Base-by-base conservation (phyloP, 371 early-diverging fungal species). In the Rhizopus stolonifer region DNA sequence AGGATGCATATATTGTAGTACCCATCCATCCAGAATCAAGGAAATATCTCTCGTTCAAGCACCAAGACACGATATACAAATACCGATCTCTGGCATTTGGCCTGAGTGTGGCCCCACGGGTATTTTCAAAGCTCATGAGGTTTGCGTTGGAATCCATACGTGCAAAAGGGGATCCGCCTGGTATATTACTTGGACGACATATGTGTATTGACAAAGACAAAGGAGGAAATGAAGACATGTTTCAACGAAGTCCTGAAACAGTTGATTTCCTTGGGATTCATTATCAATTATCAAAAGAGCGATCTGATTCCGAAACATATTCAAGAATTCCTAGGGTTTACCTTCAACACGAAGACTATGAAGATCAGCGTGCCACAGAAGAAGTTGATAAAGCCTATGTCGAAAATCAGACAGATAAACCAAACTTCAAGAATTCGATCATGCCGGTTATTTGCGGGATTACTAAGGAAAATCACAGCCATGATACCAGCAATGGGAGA, bases 391-490 rank as follows among this genome's bases (percentile, higher is more conserved):
- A 56, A 56, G 25, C 33, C 49, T 18, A 2, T 32, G 14, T 25
- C 42, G 9, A 14, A 36, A 17, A 44, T 56, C 36, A 49, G 44
- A 21, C 49, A 56, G 17, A 25, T 22, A 10, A 4, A 14, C 0
- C 7, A 19, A 18, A 9, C 31, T 1, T 13, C 36, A 2, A 6
- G 15, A 10, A 1, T 13, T 10, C 15, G 18, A 7, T 14, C 49
- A 23, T 54, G 60, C 38, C 1, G 54, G 13, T 54, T 45, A 49
- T 34, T 54, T 3, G 60, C 54, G 13, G 38, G 46, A 0, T 15
- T 60, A 1, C 8, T 60, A n/a, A 54, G 60, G 32, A 53, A 60
- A 26, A 39, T 60, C 18, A 60, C 49, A 2, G 17, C 54, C 2
- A 46, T 54, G n/a, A n/a, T n/a, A n/a, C n/a, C n/a, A n/a, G n/a